Base-by-base conservation (phyloP, 1,284 basidiomycete genomes). In the Sphagnurus paluster region DNA sequence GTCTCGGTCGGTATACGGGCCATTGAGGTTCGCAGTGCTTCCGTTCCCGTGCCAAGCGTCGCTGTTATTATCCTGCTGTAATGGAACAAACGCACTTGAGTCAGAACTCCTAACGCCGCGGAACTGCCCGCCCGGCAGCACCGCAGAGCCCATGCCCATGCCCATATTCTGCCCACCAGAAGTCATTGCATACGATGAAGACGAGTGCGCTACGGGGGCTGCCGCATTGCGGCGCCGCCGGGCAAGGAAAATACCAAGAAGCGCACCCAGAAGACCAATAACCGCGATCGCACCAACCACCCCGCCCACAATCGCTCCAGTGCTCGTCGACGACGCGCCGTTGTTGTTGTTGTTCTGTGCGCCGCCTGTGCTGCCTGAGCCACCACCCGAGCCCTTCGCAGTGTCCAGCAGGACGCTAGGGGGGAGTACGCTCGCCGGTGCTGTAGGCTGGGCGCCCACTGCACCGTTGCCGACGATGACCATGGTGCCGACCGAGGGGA, bases 391-490 rank as follows among this genome's bases (percentile, higher is more conserved):
- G 2, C 76, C 77, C n/a, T 62, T 60, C 2, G 64, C 82, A 95
- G 89, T 21, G 41, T 71, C 67, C 6, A 72, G 61, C n/a, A 64
- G 67, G 16, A 77, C 68, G 52, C 61, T 79, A 5, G 62, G 57
- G 1, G 90, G 90, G 8, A 94, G 76, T 3, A 62, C 61, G 5
- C 70, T 68, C 8, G 67, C 73, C 1, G 69, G 56, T 5, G 58
- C 48, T 0, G 71, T 70, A 0, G 84, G 75, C 62, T 95, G 92
- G 0, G 66, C 65, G 37, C 81, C 90, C 26, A 95, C 75, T 51
- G 82, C 69, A 23, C 93, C 92, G 52, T 74, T 84, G 21, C 93
- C 93, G 36, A 93, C 76, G 53, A 80, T 90, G 46, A 93, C 74
- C 66, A 78, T 79, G 0, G 79, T 76, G 0, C 88, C 93, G 46